Percentiles rank a stretch among this genome's conserved stretches.
phyloP scores from a whole-genome alignment of 176 grass and related monocot genomes.

The Rhynchospora tenuis region DNA sequence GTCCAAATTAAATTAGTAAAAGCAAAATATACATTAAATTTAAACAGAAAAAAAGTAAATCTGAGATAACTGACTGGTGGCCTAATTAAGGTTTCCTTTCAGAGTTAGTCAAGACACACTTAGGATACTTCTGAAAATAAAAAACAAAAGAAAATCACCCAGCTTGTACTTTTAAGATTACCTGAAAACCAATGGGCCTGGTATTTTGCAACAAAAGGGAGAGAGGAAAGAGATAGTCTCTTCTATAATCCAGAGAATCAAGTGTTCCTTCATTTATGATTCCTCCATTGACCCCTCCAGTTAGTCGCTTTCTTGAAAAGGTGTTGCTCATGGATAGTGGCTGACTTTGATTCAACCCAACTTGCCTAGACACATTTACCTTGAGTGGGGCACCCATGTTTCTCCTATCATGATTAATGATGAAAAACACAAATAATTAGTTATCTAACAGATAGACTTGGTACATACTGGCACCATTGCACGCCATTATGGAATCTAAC shows the following conservation, averaged over 20 bases:
- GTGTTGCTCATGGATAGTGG: slow-evolving; percentile 42
- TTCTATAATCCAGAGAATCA: slow-evolving; percentile 61
- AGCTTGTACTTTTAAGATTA: neutral
- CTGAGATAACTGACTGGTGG: neutral
- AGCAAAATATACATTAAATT: neutral
- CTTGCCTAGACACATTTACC: slow-evolving; percentile 31
- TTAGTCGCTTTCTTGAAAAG: slow-evolving; percentile 63
- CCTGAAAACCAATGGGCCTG: slow-evolving; percentile 72
- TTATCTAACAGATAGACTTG: neutral
- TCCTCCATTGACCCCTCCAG: slow-evolving; percentile 86
- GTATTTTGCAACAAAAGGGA: slow-evolving; percentile 77
- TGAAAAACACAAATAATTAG: neutral
- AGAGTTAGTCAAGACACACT: neutral
- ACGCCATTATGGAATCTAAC: neutral
- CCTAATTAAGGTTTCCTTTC: neutral
- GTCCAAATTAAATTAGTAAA: neutral
- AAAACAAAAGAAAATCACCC: neutral
- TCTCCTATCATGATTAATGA: slow-evolving; percentile 44
- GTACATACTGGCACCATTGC: neutral
- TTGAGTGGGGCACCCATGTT: slow-evolving; percentile 27
- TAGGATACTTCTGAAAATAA: neutral
- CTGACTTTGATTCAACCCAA: slow-evolving; percentile 35
- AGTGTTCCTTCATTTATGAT: slow-evolving; percentile 84
- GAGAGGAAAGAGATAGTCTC: slow-evolving; percentile 74
- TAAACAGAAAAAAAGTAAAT: neutral